These are phyloP conservation scores for Rickenella mellea DNA, from an alignment of 768 basidiomycete genomes.

Conservation along the genomic window DNA sequence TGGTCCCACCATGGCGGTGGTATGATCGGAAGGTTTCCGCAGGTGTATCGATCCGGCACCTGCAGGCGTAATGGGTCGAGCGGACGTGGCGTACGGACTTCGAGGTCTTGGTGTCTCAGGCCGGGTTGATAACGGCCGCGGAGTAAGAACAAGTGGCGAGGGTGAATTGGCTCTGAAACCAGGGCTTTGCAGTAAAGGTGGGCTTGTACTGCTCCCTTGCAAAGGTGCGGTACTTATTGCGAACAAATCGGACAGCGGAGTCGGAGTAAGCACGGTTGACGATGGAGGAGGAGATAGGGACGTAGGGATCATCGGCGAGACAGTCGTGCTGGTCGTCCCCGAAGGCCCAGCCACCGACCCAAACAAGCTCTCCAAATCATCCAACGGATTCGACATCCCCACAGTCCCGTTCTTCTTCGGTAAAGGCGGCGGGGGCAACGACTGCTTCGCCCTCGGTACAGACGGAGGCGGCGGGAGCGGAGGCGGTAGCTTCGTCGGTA, in stretches of 20 bases:
- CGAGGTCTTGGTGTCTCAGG: neutral
- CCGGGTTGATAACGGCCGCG: constrained; percentile 13
- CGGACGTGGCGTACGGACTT: constrained; percentile 4
- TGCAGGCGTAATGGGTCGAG: constrained; percentile 18
- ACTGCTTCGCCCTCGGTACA: constrained; percentile 11
- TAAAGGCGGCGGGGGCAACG: constrained; percentile 10
- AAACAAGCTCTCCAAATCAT: constrained; percentile 13
- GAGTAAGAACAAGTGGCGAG: too few relatives aligned
- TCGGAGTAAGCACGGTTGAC: constrained; percentile 8
- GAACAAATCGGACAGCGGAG: neutral
- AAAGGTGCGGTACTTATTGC: neutral
- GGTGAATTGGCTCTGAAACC: too few relatives aligned
- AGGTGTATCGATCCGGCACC: too few relatives aligned
- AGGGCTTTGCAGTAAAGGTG: too few relatives aligned
- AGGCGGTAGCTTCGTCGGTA: constrained; percentile 36
- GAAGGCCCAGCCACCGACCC: too few relatives aligned
- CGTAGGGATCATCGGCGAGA: constrained; percentile 2
- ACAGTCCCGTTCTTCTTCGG: constrained; percentile 1
- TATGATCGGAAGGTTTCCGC: neutral
- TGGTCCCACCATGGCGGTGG: neutral
- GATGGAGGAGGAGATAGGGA: constrained; percentile 8
- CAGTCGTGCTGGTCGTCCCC: neutral
- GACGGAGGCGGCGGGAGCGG: constrained; percentile 29
- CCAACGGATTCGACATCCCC: constrained; percentile 2
- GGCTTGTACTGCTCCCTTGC: neutral